phyloP scores from a whole-genome alignment of 768 basidiomycete species.

The Pulveroboletus ravenelii region DNA sequence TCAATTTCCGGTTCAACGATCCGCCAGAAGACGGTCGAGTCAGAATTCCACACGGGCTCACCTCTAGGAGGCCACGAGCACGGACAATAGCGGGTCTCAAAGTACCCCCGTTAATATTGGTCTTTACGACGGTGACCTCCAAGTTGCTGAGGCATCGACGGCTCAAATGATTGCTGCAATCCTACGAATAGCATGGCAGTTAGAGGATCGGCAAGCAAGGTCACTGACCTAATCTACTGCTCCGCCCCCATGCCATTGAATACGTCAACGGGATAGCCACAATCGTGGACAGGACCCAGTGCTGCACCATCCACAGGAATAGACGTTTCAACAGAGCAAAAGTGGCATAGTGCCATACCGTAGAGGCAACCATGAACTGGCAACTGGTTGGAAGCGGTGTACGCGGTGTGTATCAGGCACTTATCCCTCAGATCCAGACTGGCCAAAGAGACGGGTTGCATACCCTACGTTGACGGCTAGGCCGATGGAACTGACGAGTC shows the following conservation, averaged over 20 bases:
- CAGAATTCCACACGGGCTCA: conserved; percentile 2
- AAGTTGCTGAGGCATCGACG: background rate
- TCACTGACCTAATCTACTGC: conserved; percentile 2
- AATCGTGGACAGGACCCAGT: background rate
- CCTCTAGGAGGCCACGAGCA: background rate
- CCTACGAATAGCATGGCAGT: background rate
- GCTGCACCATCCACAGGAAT: conserved; percentile 19
- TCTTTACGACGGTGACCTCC: no score
- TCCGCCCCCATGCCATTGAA: background rate
- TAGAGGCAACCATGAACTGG: conserved; percentile 12
- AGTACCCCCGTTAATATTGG: no score
- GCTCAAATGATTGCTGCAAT: background rate
- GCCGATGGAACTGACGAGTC: conserved; percentile 71
- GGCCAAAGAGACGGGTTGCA: conserved; percentile 68
- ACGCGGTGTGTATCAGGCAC: conserved; percentile 17
- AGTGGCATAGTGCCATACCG: conserved; percentile 23
- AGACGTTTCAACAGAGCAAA: conserved; percentile 25
- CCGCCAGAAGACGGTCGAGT: conserved; percentile 9
- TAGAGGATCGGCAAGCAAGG: conserved; percentile 8
- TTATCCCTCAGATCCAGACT: conserved; percentile 72
- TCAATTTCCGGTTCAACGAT: conserved; percentile 12
- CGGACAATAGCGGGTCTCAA: background rate
- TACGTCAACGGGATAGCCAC: background rate
- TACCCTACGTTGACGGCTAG: conserved; percentile 55
- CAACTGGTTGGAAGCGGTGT: background rate